Base-by-base conservation (phyloP, 2,329 filamentous ascomycete genomes). In the Cordyceps javanica region DNA sequence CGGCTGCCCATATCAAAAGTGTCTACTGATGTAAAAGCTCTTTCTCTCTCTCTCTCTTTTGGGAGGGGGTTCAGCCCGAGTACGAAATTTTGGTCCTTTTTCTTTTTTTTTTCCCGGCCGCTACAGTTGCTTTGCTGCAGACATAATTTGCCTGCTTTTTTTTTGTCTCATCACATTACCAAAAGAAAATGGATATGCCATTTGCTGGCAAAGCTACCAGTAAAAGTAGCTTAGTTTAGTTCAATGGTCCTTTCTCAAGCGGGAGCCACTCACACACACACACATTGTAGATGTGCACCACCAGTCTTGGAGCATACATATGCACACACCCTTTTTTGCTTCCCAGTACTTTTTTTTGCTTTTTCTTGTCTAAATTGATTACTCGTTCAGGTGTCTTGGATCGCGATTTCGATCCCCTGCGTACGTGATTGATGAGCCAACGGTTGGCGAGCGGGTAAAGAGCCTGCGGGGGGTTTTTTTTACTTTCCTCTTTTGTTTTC, bases 401-500 rank as follows among this genome's bases (percentile, higher is more conserved):
- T 53, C 50, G 38, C 50, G 50, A 53, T 53, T 44, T 25, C 50
- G 38, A 44, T 53, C 38, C 50, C 50, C 26, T 34, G 50, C 26
- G 38, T 7, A 23, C 49, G 34, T 41, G 45, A 23, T 46, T 46
- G 44, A 49, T 51, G 48, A 51, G 21, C n/a, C 21, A 21, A 26
- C 38, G 38, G 50, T 44, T 44, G 50, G 25, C n/a, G 19, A 28
- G 46, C 49, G 36, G 49, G 23, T 36, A 28, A 45, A 28, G 2
- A 28, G n/a, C 2, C n/a, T n/a, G n/a, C n/a, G n/a, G n/a, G n/a
- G n/a, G n/a, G n/a, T n/a, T n/a, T n/a, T n/a, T n/a, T n/a, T n/a
- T n/a, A n/a, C n/a, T n/a, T n/a, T n/a, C n/a, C n/a, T n/a, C n/a
- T n/a, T n/a, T n/a, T n/a, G n/a, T n/a, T n/a, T n/a, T n/a, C n/a